Percentiles rank a stretch among this genome's conserved stretches.
These are phyloP conservation scores for Blastobotrys raffinosifermentans DNA, from an alignment of 1,139 yeast genomes.

Conservation along the genomic window DNA sequence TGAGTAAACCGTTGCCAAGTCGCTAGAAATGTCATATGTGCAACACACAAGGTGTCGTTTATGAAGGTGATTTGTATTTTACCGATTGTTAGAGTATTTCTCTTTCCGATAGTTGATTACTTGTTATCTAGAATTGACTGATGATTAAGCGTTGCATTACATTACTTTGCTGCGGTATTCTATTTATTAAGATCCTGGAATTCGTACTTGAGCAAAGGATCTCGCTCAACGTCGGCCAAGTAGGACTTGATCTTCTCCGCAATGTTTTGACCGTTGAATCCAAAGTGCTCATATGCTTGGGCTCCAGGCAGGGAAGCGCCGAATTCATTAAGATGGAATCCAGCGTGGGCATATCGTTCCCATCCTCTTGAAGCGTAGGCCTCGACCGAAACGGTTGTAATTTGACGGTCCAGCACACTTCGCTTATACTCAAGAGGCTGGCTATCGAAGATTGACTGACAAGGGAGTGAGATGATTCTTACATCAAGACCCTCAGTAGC, in stretches of 20 bases:
- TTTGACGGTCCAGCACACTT: slow-evolving; percentile 25
- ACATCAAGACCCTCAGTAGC: slow-evolving; percentile 23
- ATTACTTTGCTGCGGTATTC: too few relatives aligned
- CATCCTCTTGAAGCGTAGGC: slow-evolving; percentile 37
- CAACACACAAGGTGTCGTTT: too few relatives aligned
- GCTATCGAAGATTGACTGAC: slow-evolving; percentile 28
- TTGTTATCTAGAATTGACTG: too few relatives aligned
- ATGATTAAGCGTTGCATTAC: too few relatives aligned
- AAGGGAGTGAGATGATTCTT: slow-evolving; percentile 34
- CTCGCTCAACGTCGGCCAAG: too few relatives aligned
- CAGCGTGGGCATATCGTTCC: slow-evolving; percentile 38
- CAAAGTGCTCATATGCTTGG: slow-evolving; percentile 31
- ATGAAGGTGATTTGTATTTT: too few relatives aligned
- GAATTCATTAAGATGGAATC: slow-evolving; percentile 31
- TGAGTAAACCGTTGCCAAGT: too few relatives aligned
- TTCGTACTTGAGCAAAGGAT: too few relatives aligned
- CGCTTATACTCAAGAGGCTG: slow-evolving; percentile 29
- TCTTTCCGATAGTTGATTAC: too few relatives aligned
- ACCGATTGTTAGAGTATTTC: too few relatives aligned
- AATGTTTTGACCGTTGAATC: slow-evolving; percentile 28
- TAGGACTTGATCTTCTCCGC: slow-evolving; percentile 3
- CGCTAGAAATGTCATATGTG: too few relatives aligned
- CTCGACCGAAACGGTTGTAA: slow-evolving; percentile 31
- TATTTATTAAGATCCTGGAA: too few relatives aligned
- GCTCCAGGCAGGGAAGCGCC: slow-evolving; percentile 36